These are phyloP conservation scores for Sporisorium sorghi DNA, from an alignment of 1,284 basidiomycete genomes.

Conservation along the genomic window DNA sequence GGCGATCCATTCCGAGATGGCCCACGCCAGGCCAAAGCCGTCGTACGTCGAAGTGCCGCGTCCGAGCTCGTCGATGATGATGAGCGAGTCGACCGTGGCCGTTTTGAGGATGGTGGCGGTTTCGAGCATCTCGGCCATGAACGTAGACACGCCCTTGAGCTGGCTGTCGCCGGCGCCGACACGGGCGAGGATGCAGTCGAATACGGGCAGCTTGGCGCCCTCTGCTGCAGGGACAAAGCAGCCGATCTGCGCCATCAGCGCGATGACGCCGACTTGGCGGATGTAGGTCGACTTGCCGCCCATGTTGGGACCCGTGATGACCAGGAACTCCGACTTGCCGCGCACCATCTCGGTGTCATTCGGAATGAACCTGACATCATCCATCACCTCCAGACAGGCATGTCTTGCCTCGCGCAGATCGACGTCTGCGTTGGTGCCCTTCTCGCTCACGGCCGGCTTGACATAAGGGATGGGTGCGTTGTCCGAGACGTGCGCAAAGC, in stretches of 20 bases:
- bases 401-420: conserved; percentile 74
- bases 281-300: conserved; percentile 64
- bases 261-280: conserved; percentile 85
- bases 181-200: conserved; percentile 94
- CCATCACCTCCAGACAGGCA: conserved; percentile 95
- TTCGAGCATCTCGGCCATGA: conserved; percentile 99
- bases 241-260: conserved; percentile 93
- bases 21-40: conserved; percentile 98
- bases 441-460: conserved; percentile 75
- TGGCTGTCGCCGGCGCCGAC: conserved; percentile 98
- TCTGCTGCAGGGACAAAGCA: conserved; percentile 84
- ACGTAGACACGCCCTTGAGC: conserved; percentile 96
- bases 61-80: conserved; percentile 98
- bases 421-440: conserved; percentile 48
- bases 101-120: conserved; percentile 92
- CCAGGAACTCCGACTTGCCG: conserved; percentile 85
- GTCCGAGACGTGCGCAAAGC: conserved; percentile 89
- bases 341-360: conserved; percentile 89
- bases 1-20: conserved; percentile 96
- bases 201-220: conserved; percentile 84
- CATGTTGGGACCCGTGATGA: conserved; percentile 76
- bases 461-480: conserved; percentile 88
- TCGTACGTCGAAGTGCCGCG: conserved; percentile 99
- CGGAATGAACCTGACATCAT: conserved; percentile 92
- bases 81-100: conserved; percentile 89